phyloP scores from a whole-genome alignment of 1,284 basidiomycete species.

The Boletus sp. region DNA sequence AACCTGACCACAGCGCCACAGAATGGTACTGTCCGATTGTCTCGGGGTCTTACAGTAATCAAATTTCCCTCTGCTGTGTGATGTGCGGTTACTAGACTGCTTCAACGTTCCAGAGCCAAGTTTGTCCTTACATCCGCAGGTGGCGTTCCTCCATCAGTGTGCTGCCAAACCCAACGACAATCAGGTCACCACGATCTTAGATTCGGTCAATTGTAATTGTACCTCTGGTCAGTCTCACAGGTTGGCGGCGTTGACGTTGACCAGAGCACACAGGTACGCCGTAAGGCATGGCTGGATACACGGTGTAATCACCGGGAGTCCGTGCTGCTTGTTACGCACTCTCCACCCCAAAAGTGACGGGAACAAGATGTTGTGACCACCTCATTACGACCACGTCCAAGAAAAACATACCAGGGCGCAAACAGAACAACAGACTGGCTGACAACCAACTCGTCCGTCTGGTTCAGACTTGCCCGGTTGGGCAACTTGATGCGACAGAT shows the following conservation, averaged over 20 bases:
- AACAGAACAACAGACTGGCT: neutral
- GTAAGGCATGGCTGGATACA: neutral
- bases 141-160: neutral
- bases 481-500: conserved; percentile 1
- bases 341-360: neutral
- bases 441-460: neutral
- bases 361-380: neutral
- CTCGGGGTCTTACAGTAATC: neutral
- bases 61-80: neutral
- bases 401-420: neutral
- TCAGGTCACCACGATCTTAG: conserved; percentile 2
- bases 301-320: neutral
- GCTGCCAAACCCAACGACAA: conserved; percentile 1
- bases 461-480: conserved; percentile 14
- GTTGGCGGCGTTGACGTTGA: neutral
- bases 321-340: neutral
- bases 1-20: neutral
- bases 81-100: neutral
- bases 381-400: neutral
- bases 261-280: neutral
- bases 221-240: neutral
- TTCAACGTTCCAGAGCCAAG: neutral
- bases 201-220: neutral
- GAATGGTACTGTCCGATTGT: neutral
- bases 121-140: neutral